Conservation (phyloP, 1,139 yeast genomes). For the Hemisphaericaspora lyxosophila region DNA sequence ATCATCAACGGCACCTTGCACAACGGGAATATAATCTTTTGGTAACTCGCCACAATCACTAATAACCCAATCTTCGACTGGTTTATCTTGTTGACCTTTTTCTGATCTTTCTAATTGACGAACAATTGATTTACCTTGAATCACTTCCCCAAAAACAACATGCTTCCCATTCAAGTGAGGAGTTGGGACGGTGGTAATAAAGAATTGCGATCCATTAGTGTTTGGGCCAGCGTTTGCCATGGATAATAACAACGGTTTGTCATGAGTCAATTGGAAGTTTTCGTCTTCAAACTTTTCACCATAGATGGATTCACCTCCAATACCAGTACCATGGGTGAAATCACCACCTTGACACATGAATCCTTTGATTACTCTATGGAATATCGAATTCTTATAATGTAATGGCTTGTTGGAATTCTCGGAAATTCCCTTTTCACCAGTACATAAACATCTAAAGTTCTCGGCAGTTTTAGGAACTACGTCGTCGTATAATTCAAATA, state of each 20-base stretch:
- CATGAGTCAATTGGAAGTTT: constrained; percentile 74
- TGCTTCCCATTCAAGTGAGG: constrained; percentile 92
- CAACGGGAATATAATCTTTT: constrained; percentile 49
- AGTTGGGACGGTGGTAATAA: constrained; percentile 81
- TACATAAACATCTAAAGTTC: constrained; percentile 85
- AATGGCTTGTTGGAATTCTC: constrained; percentile 59
- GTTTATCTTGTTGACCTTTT: constrained; percentile 64
- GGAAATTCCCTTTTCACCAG: constrained; percentile 83
- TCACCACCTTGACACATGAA: constrained; percentile 99
- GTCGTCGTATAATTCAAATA: constrained; percentile 73
- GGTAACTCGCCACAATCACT: constrained; percentile 80
- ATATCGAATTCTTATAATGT: constrained; percentile 72
- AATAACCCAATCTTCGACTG: constrained; percentile 63
- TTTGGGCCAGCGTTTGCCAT: constrained; percentile 98
- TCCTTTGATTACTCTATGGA: constrained; percentile 89
- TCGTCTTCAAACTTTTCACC: constrained; percentile 97
- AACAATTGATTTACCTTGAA: constrained; percentile 79
- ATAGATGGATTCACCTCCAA: constrained; percentile 93
- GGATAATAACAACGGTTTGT: constrained; percentile 80
- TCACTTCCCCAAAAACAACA: constrained; percentile 90
- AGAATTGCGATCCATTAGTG: constrained; percentile 95
- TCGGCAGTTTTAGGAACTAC: constrained; percentile 92
- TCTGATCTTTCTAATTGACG: constrained; percentile 71
- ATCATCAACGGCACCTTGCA: constrained; percentile 51
- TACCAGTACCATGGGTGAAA: constrained; percentile 84